Evolutionary conservation across 768 basidiomycete genomes (phyloP).

Genomic region (Sporobolomyces pararoseus): DNA sequence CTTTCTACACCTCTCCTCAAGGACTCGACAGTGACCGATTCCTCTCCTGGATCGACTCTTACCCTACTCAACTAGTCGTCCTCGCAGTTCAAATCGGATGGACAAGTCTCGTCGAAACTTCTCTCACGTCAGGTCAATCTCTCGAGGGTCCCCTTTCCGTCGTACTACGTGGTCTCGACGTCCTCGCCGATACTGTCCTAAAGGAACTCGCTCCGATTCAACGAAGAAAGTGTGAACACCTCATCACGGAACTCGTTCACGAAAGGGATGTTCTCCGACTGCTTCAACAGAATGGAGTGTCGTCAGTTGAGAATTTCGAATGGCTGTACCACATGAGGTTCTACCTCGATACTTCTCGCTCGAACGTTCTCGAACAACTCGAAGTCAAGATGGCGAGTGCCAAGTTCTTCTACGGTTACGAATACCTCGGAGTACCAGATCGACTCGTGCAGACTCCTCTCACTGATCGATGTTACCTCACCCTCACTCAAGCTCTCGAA

Average conservation of each 20-base stretch:
- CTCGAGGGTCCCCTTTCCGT: constrained; percentile 69
- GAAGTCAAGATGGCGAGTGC: constrained; percentile 83
- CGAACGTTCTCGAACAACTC: constrained; percentile 75
- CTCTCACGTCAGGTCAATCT: constrained; percentile 58
- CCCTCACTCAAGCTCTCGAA: constrained; percentile 89
- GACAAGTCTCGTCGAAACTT: constrained; percentile 76
- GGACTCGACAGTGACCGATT: constrained; percentile 64
- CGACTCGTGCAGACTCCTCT: constrained; percentile 95
- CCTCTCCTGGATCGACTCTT: constrained; percentile 86
- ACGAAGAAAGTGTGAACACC: constrained; percentile 96
- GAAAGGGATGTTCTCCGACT: constrained; percentile 88
- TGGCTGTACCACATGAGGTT: constrained; percentile 99
- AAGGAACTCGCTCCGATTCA: constrained; percentile 82
- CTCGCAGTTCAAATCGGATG: constrained; percentile 92
- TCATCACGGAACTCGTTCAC: constrained; percentile 97
- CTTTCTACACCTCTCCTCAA: constrained; percentile 68
- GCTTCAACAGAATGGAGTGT: constrained; percentile 64
- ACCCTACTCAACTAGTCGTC: constrained; percentile 92
- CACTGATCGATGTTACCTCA: constrained; percentile 94
- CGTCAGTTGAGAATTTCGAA: constrained; percentile 68
- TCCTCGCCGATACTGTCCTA: constrained; percentile 94
- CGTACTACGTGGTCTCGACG: constrained; percentile 76
- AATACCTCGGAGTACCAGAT: constrained; percentile 95
- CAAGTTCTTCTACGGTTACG: constrained; percentile 94
- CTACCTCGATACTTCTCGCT: constrained; percentile 70